Evolutionary conservation across 2,329 filamentous ascomycete genomes (phyloP), one percentile per base, ranked within the genome.

Genomic region (Tolypocladium cylindrosporum): DNA sequence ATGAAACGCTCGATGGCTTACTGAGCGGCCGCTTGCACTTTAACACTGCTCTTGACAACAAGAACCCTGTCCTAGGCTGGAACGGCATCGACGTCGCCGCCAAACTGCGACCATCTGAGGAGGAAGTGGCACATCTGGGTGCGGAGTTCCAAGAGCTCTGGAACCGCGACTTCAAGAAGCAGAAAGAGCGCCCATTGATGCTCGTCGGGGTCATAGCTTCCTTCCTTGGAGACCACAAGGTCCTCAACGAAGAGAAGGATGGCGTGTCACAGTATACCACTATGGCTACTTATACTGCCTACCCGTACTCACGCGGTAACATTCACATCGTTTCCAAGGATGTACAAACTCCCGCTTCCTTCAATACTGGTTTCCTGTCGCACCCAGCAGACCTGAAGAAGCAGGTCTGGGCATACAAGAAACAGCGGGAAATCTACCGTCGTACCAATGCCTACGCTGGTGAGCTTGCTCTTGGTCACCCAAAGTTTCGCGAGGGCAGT

Each of bases 391-490:
- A 87, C 64, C 39, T 86, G 36, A 80, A 80, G 66, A 82, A 78
- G 63, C 78, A 82, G 14, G 63, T 84, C 13, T 87, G 84, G 83
- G 77, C 74, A 1, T 88, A 88, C 73, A 88, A 88, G 70, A 80
- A 79, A 62, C 75, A 78, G 43, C 81, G 85, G 3, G 84, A 86
- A 67, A 78, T 87, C 56, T 72, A 77, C 27, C 79, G 84, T 3
- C 79, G 83, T 16, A 79, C 82, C 65, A 68, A 75, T 2, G 73
- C 76, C 58, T 85, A 79, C 69, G 63, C 74, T 58, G 74, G 80
- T 64, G 75, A 81, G 67, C 48, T 75, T 2, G 65, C 70, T 4
- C 56, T 65, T 4, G 64, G 69, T 1, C 76, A 79, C 57, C 79
- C 79, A 0, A 67, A 67, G 14, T 81, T 80, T 63, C 65, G 71